Percentiles rank a stretch among this genome's conserved stretches.
phyloP scores from a whole-genome alignment of 225 moss, liverwort and hornwort species.

The Polytrichum formosum region DNA sequence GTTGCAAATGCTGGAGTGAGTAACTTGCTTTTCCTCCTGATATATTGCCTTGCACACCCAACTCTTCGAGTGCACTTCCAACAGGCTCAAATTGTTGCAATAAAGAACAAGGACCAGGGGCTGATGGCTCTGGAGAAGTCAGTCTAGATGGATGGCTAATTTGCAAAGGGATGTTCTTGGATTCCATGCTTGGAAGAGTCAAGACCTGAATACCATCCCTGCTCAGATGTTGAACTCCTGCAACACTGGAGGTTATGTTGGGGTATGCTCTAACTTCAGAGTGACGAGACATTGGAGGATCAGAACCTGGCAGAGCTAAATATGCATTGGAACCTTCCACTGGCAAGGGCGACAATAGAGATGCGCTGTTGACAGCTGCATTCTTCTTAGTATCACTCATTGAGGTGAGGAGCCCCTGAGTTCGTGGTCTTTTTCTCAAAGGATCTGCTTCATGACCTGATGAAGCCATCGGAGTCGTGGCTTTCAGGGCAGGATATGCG shows the following conservation, averaged over 20 bases:
- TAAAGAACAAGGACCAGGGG: constrained; percentile 16
- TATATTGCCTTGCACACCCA: constrained; percentile 20
- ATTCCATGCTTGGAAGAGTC: constrained; percentile 8
- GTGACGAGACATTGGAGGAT: not conserved
- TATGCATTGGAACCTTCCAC: constrained; percentile 5
- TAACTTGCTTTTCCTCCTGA: constrained; percentile 17
- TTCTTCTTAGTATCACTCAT: not conserved
- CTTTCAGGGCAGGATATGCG: constrained; percentile 4
- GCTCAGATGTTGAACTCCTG: constrained; percentile 14
- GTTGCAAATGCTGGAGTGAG: constrained; percentile 46
- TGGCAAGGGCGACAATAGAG: constrained; percentile 15
- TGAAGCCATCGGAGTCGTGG: not conserved
- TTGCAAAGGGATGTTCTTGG: constrained; percentile 16
- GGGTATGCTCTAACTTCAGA: constrained; percentile 5
- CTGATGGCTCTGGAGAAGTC: constrained; percentile 4
- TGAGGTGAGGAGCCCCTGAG: not conserved
- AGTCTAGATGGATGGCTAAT: constrained; percentile 9
- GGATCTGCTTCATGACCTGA: constrained; percentile 6
- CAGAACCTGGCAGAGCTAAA: constrained; percentile 2
- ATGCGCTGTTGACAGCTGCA: constrained; percentile 3
- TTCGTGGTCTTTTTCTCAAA: constrained; percentile 14
- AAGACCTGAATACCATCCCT: constrained; percentile 14
- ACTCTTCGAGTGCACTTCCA: constrained; percentile 19
- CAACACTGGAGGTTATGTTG: constrained; percentile 7
- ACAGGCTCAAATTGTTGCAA: constrained; percentile 17